Evolutionary conservation across 306 rosid genomes (phyloP), one percentile per base, ranked within the genome.

Genomic region (Vigna mungo): DNA sequence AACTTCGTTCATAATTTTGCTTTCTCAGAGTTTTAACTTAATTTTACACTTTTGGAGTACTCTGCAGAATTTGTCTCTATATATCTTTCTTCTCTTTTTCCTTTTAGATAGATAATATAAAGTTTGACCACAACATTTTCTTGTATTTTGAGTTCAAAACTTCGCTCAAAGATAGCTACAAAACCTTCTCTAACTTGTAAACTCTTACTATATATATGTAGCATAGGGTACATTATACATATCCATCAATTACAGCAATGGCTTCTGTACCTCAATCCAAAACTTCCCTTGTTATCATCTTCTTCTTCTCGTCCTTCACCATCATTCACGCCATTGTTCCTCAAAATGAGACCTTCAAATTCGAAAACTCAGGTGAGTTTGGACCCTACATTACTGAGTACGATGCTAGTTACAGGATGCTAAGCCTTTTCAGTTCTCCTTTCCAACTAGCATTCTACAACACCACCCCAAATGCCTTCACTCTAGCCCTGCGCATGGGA

Each of bases 391-490:
- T 80, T 36, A 80, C 80, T 0, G 97, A 90, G 75, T 92, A 90
- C 39, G 91, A 68, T 7, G 92, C 53, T 36, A 73, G 39, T 72
- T 90, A 90, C 67, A 58, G 93, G 7, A 23, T 27, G 67, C 64
- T 83, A 14, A 8, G 18, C 56, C 25, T 72, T 17, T 84, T 66
- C 74, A 68, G 46, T 13, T 48, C 90, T 0, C 96, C 92, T 0
- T 92, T 90, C 73, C 92, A 90, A 68, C 71, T 92, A 10, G 76
- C 74, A 11, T 92, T 92, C 81, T 90, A 90, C 83, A 90, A 92
- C 76, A 90, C 90, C 7, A 93, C 94, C 4, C 91, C 93, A 3
- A 85, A 91, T 25, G 85, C 89, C 44, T 90, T 34, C 88, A 89
- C 92, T 9, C 88, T 93, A 3, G 92, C 97, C 2, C 78, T 87